These are phyloP conservation scores for Saccharomycopsis olivae DNA, from an alignment of 805 yeast genomes.

Conservation along the genomic window DNA sequence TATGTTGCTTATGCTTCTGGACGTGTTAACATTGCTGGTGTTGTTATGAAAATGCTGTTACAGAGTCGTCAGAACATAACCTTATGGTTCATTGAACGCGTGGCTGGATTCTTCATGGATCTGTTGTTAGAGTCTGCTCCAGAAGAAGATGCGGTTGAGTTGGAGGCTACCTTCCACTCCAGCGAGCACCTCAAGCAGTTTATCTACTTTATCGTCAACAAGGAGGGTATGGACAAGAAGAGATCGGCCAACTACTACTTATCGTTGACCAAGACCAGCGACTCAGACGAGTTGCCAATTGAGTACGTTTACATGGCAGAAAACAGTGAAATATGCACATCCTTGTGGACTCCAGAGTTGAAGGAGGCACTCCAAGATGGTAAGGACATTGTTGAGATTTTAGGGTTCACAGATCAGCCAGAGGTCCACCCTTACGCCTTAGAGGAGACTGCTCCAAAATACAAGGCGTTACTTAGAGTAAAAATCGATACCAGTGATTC, in stretches of 20 bases:
- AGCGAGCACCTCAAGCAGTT: constrained; percentile 33
- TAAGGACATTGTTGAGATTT: constrained; percentile 35
- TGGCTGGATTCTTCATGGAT: constrained; percentile 45
- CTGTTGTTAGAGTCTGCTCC: constrained; percentile 43
- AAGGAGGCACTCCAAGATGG: constrained; percentile 35
- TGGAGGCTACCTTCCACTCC: too few relatives aligned
- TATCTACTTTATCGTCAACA: constrained; percentile 76
- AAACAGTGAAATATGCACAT: constrained; percentile 66
- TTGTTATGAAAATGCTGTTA: constrained; percentile 52
- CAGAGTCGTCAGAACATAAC: constrained; percentile 74
- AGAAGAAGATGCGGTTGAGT: constrained; percentile 34
- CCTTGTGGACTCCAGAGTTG: constrained; percentile 39
- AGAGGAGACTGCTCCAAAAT: constrained; percentile 40
- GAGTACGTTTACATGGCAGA: constrained; percentile 86
- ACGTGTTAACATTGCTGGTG: constrained; percentile 59
- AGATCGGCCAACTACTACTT: constrained; percentile 74
- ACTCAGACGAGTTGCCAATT: constrained; percentile 56
- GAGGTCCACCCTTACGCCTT: constrained; percentile 56
- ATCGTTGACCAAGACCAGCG: constrained; percentile 82
- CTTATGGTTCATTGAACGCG: constrained; percentile 51
- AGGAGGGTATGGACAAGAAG: constrained; percentile 64
- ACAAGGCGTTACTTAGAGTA: constrained; percentile 44
- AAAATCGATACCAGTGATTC: constrained; percentile 37
- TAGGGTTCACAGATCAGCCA: constrained; percentile 82
- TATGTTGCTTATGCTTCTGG: constrained; percentile 79